These are phyloP conservation scores for Beauveria asiatica DNA, from an alignment of 2,329 filamentous ascomycete genomes.

Conservation along the genomic window DNA sequence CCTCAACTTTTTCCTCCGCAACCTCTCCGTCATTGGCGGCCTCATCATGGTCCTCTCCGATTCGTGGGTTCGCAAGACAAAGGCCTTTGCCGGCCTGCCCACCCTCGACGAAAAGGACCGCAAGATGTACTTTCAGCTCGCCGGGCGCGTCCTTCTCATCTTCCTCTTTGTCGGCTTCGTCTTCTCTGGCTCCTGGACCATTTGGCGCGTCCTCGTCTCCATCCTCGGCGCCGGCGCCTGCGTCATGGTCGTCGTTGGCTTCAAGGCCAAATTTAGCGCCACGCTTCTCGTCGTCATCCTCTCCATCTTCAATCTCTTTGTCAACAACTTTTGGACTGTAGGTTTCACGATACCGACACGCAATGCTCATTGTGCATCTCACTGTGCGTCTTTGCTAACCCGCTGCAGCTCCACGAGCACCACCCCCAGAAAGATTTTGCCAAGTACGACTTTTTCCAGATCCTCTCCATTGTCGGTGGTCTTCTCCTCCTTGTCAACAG, in stretches of 20 bases:
- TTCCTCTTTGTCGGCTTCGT: constrained; percentile 97
- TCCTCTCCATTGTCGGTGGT: constrained; percentile 94
- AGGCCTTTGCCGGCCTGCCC: constrained; percentile 89
- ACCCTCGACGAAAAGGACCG: constrained; percentile 97
- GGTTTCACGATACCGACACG: constrained; percentile 27
- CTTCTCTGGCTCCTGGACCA: constrained; percentile 85
- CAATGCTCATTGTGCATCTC: constrained; percentile 16
- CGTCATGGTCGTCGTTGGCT: constrained; percentile 97
- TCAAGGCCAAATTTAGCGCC: constrained; percentile 99
- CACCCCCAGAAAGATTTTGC: constrained; percentile 99
- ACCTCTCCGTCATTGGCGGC: constrained; percentile 93
- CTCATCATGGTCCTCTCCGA: constrained; percentile 97
- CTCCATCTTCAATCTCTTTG: constrained; percentile 91
- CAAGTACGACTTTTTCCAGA: constrained; percentile 99
- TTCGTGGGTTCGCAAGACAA: constrained; percentile 95
- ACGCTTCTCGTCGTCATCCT: constrained; percentile 91
- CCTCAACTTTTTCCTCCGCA: constrained; percentile 99
- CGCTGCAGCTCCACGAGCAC: constrained; percentile 75
- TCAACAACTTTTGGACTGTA: constrained; percentile 99
- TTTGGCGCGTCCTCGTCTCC: constrained; percentile 81
- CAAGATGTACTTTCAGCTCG: constrained; percentile 99
- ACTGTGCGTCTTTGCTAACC: neutral
- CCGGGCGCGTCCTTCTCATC: constrained; percentile 88
- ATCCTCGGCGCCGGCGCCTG: constrained; percentile 81
- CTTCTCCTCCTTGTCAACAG: constrained; percentile 96